Base-by-base conservation (phyloP, 495 filamentous ascomycete genomes). In the Hamigera avellanea region DNA sequence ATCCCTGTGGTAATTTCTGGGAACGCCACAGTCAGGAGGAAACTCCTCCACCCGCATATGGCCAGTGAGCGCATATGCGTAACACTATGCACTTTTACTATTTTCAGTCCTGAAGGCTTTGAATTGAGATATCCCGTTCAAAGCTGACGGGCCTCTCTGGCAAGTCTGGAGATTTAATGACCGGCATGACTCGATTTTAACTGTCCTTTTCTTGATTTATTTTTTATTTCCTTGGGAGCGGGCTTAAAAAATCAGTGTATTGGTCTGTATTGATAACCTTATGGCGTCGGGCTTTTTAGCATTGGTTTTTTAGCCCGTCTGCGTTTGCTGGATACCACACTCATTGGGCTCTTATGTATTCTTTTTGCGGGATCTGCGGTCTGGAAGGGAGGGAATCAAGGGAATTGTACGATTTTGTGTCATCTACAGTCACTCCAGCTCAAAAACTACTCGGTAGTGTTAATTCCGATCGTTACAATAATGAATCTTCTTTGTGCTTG, bases 1-100 rank as follows among this genome's bases (percentile, higher is more conserved):
- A 46, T 14, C 40, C 52, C 10, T 62, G 59, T 37, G 56, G 51
- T 36, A 50, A 53, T 18, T 66, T 62, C 40, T 68, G 62, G 59
- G 51, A 54, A 19, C 59, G 57, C 13, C 38, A 46, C 19, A 38
- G 38, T 13, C 64, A 56, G 36, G 62, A 68, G 32, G 62, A 66
- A 35, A 35, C 47, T 32, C 62, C 62, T 40, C 64, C 64, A 15
- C 63, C 63, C 17, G 64, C 64, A 2, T 68, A 68, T 40, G 64
- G 64, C 23, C 64, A 66, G 27, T 68, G 44, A 63, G 34, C 32
- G 26, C 15, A 34, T 26, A 14, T n/a, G 28, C 14, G 5, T 15
- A 13, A 15, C 28, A 4, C 14, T 15, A 29, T 19, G 14, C 16
- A 28, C 16, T 16, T 21, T 36, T 45, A 26, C 30, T 38, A 41